phyloP scores from a whole-genome alignment of 192 early-diverging fungal genomes.

The Endogone sp. region DNA sequence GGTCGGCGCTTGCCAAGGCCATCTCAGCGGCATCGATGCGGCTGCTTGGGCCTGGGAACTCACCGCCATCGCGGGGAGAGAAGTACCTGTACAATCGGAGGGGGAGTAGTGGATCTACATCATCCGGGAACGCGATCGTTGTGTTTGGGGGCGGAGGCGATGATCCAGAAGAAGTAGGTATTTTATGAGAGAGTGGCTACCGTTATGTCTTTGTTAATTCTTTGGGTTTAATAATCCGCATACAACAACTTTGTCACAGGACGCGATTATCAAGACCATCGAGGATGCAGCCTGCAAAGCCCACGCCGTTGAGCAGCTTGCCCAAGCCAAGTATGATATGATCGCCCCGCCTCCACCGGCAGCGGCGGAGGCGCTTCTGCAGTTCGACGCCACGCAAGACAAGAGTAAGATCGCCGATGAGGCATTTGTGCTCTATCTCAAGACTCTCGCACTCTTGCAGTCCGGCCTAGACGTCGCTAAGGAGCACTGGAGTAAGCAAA shows the following conservation, averaged over 20 bases:
- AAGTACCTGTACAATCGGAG: slow-evolving; percentile 17
- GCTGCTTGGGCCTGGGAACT: slow-evolving; percentile 48
- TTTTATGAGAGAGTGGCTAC: too few species aligned
- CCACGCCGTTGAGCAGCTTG: slow-evolving; percentile 62
- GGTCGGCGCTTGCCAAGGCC: slow-evolving; percentile 49
- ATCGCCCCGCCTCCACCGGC: slow-evolving; percentile 42
- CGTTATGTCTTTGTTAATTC: too few species aligned
- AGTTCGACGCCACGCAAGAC: slow-evolving; percentile 7
- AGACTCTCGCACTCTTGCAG: slow-evolving; percentile 62
- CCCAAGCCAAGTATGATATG: slow-evolving; percentile 52
- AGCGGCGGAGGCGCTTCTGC: slow-evolving; percentile 12
- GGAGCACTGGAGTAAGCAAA: slow-evolving; percentile 47
- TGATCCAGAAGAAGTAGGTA: slow-evolving; percentile 21
- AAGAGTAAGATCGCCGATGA: slow-evolving; percentile 43
- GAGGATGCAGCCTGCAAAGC: slow-evolving; percentile 71
- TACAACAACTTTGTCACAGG: slow-evolving; percentile 26
- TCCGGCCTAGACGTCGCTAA: slow-evolving; percentile 50
- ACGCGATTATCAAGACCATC: slow-evolving; percentile 53
- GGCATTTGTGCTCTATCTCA: slow-evolving; percentile 66
- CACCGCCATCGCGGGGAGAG: slow-evolving; percentile 39
- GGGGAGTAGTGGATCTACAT: slow-evolving; percentile 3
- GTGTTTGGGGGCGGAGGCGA: neutral
- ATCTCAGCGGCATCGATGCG: slow-evolving; percentile 48
- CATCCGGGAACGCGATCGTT: slow-evolving; percentile 6
- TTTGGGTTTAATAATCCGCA: too few species aligned